A percentile compares a stretch with the other conserved stretches of the same genome.
Evolutionary conservation across 306 rosid species (phyloP).

Genomic region (Trichosanthes truncata): DNA sequence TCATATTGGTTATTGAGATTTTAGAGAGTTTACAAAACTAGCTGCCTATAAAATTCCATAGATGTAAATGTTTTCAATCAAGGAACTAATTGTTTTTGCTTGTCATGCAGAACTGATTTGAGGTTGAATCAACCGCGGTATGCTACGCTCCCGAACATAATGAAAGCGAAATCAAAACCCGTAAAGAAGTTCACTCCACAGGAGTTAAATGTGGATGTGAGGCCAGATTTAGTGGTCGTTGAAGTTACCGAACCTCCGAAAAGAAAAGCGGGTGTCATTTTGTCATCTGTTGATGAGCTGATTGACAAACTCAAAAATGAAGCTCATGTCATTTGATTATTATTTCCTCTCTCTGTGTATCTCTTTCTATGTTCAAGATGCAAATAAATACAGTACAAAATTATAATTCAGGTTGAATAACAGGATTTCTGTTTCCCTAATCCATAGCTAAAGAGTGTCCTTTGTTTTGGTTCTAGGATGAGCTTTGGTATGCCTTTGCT

Average conservation of each 20-base stretch:
- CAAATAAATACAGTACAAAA: neutral
- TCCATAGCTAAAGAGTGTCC: neutral
- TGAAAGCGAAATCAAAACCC: slow-evolving; percentile 86
- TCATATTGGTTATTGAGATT: neutral
- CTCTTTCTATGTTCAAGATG: neutral
- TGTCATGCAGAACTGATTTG: slow-evolving; percentile 64
- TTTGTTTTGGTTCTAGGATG: neutral
- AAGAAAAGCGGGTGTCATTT: slow-evolving; percentile 70
- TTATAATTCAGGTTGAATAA: neutral
- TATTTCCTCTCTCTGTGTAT: neutral
- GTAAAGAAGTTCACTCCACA: slow-evolving; percentile 60
- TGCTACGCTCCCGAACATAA: slow-evolving; percentile 93
- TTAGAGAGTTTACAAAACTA: neutral
- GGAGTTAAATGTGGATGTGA: slow-evolving; percentile 69
- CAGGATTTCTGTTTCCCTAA: neutral
- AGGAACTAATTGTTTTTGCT: neutral
- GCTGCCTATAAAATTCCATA: neutral
- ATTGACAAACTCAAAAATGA: slow-evolving; percentile 77
- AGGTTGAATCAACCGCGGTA: slow-evolving; percentile 93
- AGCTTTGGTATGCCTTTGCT: neutral
- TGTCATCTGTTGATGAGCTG: slow-evolving; percentile 85
- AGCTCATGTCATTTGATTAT: slow-evolving; percentile 66
- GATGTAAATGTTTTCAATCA: neutral
- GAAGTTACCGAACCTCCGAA: slow-evolving; percentile 86
- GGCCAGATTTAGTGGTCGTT: slow-evolving; percentile 62